Evolutionary conservation across 1,284 basidiomycete species (phyloP), one percentile per base, ranked within the genome.

Genomic region (Irpex lacteus): DNA sequence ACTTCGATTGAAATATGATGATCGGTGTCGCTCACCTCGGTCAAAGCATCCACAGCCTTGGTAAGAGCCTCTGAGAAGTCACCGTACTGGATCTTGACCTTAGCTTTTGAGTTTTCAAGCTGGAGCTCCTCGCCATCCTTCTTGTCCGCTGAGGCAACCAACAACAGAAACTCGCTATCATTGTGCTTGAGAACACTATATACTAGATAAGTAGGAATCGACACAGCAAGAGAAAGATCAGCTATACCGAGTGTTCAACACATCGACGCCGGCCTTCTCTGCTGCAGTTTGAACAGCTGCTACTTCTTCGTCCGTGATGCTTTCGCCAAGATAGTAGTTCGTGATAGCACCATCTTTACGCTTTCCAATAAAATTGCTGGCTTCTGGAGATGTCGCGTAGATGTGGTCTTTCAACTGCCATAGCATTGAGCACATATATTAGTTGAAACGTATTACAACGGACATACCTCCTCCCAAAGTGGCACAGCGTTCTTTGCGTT

Each of bases 281-380:
- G 90, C 89, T 1, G 87, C 86, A 4, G 78, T 79, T 73, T 94
- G 93, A 8, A 95, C 83, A 2, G 83, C 82, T 18, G 85, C 84
- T 15, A 94, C 91, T 71, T 95, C 92, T 0, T 86, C 84, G 67
- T 94, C 90, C 15, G 83, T 81, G 34, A 90, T 86, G 7, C 21
- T 34, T 65, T 90, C 82, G 1, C 91, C 91, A 26, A 89, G 84
- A 72, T 95, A 95, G 74, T 95, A 95, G 72, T 93, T 92, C 36
- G 89, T 91, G 59, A 92, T 71, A 66, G 94, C 91, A 0, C 92
- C 92, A 26, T 85, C 79, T 60, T 78, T 82, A 49, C 87, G 89
- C 73, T 95, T 94, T 61, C 92, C 93, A 67, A 95, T 90, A 72
- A 84, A 88, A 60, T 93, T 81, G 61, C 81, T 83, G 1, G 82